phyloP scores from a whole-genome alignment of 2,329 filamentous ascomycete species.

The Penicillium fuscoglaucum region DNA sequence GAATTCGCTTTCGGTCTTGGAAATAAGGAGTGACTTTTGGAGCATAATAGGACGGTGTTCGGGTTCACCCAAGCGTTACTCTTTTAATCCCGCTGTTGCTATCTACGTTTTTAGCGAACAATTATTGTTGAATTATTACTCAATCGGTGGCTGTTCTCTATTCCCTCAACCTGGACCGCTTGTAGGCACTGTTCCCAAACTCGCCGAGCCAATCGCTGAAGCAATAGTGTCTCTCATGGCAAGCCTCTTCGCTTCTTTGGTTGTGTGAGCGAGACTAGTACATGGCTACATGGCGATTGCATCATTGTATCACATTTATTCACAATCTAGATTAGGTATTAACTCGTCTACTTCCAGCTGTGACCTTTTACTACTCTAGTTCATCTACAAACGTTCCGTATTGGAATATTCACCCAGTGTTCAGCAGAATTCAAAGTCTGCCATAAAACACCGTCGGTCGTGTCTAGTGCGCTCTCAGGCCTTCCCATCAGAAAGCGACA shows the following conservation, averaged over 20 bases:
- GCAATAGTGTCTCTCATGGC: neutral
- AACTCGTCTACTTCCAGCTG: neutral
- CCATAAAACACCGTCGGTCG: too few species aligned
- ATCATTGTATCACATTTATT: neutral
- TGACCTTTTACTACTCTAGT: neutral
- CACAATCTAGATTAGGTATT: neutral
- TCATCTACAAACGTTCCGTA: neutral
- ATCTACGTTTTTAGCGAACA: constrained; percentile 6
- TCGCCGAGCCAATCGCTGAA: neutral
- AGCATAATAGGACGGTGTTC: constrained; percentile 2
- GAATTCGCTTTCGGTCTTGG: neutral
- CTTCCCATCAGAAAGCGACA: constrained; percentile 76
- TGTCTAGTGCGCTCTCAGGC: constrained; percentile 16
- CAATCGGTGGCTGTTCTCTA: neutral
- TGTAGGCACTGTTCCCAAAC: neutral
- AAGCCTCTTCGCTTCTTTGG: neutral
- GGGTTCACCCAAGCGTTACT: neutral
- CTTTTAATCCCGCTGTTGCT: neutral
- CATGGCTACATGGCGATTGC: neutral
- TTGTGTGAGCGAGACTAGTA: neutral
- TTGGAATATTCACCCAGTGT: neutral
- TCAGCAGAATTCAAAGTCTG: neutral
- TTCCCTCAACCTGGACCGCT: neutral
- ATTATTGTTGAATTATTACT: neutral
- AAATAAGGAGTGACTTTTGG: constrained; percentile 1